A percentile compares a stretch with the other conserved stretches of the same genome.
Evolutionary conservation across 345 rosid genomes (phyloP).

Genomic region (Eucalyptus guilfoylei): DNA sequence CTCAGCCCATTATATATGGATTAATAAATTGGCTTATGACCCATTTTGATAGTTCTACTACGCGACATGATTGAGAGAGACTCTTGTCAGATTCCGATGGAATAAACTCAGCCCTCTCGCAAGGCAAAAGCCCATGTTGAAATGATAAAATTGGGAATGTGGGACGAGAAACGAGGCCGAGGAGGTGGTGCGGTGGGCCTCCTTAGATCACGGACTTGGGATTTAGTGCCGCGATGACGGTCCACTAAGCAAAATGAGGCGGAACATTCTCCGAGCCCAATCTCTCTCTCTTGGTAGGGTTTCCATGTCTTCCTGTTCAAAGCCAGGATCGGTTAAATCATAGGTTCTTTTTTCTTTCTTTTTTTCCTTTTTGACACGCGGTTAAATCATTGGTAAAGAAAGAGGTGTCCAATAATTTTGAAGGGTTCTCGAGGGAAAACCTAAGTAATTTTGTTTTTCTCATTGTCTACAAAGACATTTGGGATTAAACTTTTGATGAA

Average conservation of each 20-base stretch:
- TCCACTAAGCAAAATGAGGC: neutral
- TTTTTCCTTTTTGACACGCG: too few species aligned
- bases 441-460: neutral
- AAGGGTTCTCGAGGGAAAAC: neutral
- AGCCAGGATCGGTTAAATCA: neutral
- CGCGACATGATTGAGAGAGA: neutral
- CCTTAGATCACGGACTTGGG: neutral
- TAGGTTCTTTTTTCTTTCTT: neutral
- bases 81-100: neutral
- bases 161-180: neutral
- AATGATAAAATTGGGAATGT: neutral
- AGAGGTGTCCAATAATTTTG: neutral
- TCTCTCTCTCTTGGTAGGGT: neutral
- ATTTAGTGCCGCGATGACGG: neutral
- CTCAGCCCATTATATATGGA: fast-evolving
- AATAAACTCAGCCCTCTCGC: neutral
- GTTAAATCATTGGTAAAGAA: neutral
- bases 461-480: neutral
- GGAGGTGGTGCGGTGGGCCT: neutral
- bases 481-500: neutral
- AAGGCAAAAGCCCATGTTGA: neutral
- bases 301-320: neutral
- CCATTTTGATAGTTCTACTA: too few species aligned
- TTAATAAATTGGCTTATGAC: too few species aligned
- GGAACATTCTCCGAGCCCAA: neutral